Evolutionary conservation across 2,329 filamentous ascomycete species (phyloP), one percentile per base, ranked within the genome.

Genomic region (Domatiomyces catenatus): DNA sequence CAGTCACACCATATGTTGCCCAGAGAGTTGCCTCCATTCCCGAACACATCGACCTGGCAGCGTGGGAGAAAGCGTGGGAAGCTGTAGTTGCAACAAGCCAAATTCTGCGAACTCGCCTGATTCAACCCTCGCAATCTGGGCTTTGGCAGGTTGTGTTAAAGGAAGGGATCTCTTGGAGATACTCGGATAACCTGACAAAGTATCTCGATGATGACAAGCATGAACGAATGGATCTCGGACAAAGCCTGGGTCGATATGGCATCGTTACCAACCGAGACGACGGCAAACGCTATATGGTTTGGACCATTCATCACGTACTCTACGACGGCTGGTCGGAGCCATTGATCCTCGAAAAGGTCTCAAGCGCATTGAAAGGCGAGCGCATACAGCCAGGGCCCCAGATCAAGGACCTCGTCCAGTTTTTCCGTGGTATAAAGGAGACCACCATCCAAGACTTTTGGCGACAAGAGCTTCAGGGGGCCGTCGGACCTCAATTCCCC

Each of bases 251-350:
- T 15, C 59, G 62, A 12, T 69, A 66, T 52, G 63, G 62, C 0
- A 63, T 71, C 22, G 61, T 69, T 3, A 53, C 62, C 20, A 54
- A 63, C 2, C 52, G 46, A 17, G 44, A 48, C 7, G 60, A 59
- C 1, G 56, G 59, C 10, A 49, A 50, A 36, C 55, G 56, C 2
- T 67, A 71, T 54, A 70, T 76, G 17, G 65, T 74, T 2, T 72
- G 71, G 63, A 71, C 70, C 0, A 67, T 73, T 48, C 73, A 76
- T 51, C 73, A 76, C 49, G 71, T 71, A 4, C 62, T 76, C 1
- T 76, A 75, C 53, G 74, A 76, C 60, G 74, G 73, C 8, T 71
- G 66, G 68, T 69, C 66, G 44, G 58, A 69, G 48, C 62, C 64
- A 2, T 57, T 67, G 12, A 61, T 70, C 22, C 61, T 68, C 44